A percentile compares a stretch with the other conserved stretches of the same genome.
Evolutionary conservation across 768 basidiomycete genomes (phyloP).

Genomic region (Jaapia argillacea): DNA sequence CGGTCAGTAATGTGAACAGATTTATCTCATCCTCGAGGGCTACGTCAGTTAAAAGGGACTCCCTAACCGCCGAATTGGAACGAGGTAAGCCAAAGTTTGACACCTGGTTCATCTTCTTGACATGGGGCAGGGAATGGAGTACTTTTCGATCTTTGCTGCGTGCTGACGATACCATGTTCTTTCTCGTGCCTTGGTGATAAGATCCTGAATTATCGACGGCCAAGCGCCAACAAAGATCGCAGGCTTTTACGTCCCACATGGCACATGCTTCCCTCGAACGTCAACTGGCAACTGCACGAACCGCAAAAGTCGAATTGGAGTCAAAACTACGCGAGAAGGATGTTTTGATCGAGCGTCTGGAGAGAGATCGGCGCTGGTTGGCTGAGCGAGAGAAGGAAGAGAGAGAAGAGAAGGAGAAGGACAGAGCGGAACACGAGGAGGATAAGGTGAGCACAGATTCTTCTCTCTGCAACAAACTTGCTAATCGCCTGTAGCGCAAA

Average conservation of each 20-base stretch:
- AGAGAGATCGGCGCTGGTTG: constrained; percentile 60
- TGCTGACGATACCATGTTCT: too few species aligned
- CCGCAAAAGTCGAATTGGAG: constrained; percentile 55
- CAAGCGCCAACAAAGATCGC: constrained; percentile 58
- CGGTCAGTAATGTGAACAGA: background rate
- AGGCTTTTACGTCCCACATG: constrained; percentile 52
- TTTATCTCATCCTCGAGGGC: constrained; percentile 13
- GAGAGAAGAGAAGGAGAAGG: constrained; percentile 53
- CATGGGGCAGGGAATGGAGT: constrained; percentile 8
- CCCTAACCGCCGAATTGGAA: constrained; percentile 58
- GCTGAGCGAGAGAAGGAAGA: constrained; percentile 62
- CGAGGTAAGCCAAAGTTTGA: constrained; percentile 30
- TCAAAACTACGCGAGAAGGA: constrained; percentile 61
- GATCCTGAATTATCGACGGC: constrained; percentile 58
- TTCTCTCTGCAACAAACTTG: background rate
- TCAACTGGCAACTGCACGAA: constrained; percentile 52
- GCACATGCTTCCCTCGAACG: constrained; percentile 57
- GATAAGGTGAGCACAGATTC: constrained; percentile 42
- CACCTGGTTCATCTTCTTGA: background rate
- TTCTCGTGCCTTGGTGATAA: constrained; percentile 18
- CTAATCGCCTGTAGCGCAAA: constrained; percentile 25
- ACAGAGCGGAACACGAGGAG: constrained; percentile 36
- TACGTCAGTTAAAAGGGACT: constrained; percentile 47
- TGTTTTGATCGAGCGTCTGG: constrained; percentile 48
- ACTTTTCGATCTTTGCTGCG: constrained; percentile 2